Evolutionary conservation across 805 yeast genomes (phyloP).

Genomic region (Cyberlindnera mrakii): DNA sequence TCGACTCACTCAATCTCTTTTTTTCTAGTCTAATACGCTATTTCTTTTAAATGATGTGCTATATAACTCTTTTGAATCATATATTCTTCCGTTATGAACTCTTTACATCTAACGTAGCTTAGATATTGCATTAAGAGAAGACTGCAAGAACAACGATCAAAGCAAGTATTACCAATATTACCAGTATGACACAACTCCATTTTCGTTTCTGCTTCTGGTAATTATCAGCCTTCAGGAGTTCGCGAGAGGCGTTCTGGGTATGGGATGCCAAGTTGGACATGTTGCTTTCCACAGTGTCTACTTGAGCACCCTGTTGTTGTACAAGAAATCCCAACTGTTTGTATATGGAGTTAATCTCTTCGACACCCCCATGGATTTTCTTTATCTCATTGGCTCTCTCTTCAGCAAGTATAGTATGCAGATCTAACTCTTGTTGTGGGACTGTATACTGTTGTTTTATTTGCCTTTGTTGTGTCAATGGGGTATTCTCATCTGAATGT

Average conservation of each 20-base stretch:
- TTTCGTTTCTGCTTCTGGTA: constrained; percentile 64
- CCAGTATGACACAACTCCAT: constrained; percentile 66
- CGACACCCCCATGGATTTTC: constrained; percentile 70
- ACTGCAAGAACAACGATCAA: constrained; percentile 54
- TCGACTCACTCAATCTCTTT: too few relatives aligned
- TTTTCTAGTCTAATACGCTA: too few relatives aligned
- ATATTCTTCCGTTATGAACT: not conserved
- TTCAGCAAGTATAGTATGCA: constrained; percentile 57
- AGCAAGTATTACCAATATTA: constrained; percentile 51
- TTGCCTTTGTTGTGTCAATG: constrained; percentile 10
- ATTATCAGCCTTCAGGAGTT: constrained; percentile 66
- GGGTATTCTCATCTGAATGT: constrained; percentile 14
- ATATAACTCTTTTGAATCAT: not conserved
- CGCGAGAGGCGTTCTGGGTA: constrained; percentile 64
- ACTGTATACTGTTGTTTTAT: constrained; percentile 26
- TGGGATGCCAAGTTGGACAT: constrained; percentile 56
- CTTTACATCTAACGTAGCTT: not conserved
- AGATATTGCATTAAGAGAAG: constrained; percentile 5
- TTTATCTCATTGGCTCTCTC: constrained; percentile 71
- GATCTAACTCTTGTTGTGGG: constrained; percentile 49
- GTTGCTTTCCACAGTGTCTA: constrained; percentile 81
- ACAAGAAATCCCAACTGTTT: constrained; percentile 75
- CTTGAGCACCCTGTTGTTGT: constrained; percentile 76
- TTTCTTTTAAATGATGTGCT: too few relatives aligned
- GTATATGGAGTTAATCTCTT: constrained; percentile 81